Evolutionary conservation across 805 yeast genomes (phyloP).

Genomic region (Nakazawaea laoshanensis): DNA sequence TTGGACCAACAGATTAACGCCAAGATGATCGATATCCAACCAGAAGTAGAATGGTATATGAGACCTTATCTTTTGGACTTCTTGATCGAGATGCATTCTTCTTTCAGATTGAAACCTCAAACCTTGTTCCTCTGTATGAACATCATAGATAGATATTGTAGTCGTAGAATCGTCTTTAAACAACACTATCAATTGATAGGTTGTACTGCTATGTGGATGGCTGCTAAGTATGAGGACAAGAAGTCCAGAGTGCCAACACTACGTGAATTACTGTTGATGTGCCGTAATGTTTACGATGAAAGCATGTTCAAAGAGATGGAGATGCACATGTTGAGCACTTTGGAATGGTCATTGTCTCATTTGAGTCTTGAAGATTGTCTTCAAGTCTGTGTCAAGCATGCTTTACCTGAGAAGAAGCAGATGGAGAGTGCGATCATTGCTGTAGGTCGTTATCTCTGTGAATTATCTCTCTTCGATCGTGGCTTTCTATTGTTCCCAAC

Average conservation of each 20-base stretch:
- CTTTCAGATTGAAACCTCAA: slow-evolving; percentile 53
- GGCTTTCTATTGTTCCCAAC: slow-evolving; percentile 33
- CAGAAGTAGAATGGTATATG: slow-evolving; percentile 69
- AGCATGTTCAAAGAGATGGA: slow-evolving; percentile 39
- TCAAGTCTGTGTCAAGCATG: slow-evolving; percentile 29
- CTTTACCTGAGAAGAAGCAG: slow-evolving; percentile 15
- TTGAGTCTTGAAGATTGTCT: slow-evolving; percentile 45
- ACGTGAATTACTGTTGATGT: slow-evolving; percentile 44
- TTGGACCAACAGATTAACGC: slow-evolving; percentile 31
- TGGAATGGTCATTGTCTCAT: slow-evolving; percentile 33
- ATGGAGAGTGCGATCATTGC: slow-evolving; percentile 42
- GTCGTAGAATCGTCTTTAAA: slow-evolving; percentile 73
- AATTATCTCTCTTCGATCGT: slow-evolving; percentile 41
- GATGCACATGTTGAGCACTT: slow-evolving; percentile 29
- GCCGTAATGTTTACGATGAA: slow-evolving; percentile 47
- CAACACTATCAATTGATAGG: slow-evolving; percentile 89
- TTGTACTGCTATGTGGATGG: slow-evolving; percentile 88
- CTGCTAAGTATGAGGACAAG: slow-evolving; percentile 70
- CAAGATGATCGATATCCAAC: slow-evolving; percentile 71
- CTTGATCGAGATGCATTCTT: slow-evolving; percentile 57
- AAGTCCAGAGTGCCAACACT: slow-evolving; percentile 50
- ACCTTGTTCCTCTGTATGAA: slow-evolving; percentile 63
- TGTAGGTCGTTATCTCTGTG: slow-evolving; percentile 46
- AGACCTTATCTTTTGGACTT: slow-evolving; percentile 76
- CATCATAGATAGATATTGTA: slow-evolving; percentile 85